Evolutionary conservation across 2,329 filamentous ascomycete species (phyloP), one percentile per base, ranked within the genome.

Genomic region (Hirsutella rhossiliensis): DNA sequence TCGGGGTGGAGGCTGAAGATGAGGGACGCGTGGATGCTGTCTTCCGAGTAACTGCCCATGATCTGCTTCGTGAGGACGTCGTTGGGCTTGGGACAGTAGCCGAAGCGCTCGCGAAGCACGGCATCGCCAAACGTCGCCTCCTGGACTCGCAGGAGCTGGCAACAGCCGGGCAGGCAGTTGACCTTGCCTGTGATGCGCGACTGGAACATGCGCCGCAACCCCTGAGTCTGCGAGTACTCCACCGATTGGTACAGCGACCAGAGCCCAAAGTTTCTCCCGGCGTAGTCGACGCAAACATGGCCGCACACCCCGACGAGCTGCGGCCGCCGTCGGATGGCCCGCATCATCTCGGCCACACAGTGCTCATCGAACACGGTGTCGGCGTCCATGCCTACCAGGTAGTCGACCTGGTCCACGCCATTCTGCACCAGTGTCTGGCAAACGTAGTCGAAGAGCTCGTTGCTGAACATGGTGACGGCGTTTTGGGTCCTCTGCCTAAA

Each of bases 141-240:
- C 42, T 69, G 67, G 12, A 73, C 63, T 12, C 65, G 67, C 42
- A 73, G 67, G 15, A 73, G 60, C 50, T 73, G 69, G 45, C 69
- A 73, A 40, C 69, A 72, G 5, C 69, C 68, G 0, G 68, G 67
- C 2, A 70, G 59, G 48, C 67, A 71, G 32, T 68, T 70, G 40
- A 72, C 69, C 43, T 71, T 72, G 45, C 68, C 66, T 0, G 69
- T 72, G 39, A 68, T 62, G 31, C 67, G 61, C 9, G 67, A 70
- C 51, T 73, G 69, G 49, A 71, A 70, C 54, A 71, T 66, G 11
- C 69, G 64, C 2, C 67, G 63, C 39, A 72, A 58, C 4, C 65
- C 66, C 46, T 71, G 68, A 0, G 67, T 67, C 44, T 69, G 67
- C 0, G 65, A 69, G 49, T 72, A 72, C 52, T 71, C 68, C 27